Percentiles rank a stretch among this genome's conserved stretches.
Evolutionary conservation across 495 filamentous ascomycete species (phyloP).

Genomic region (Hypoxylon crocopeplum): DNA sequence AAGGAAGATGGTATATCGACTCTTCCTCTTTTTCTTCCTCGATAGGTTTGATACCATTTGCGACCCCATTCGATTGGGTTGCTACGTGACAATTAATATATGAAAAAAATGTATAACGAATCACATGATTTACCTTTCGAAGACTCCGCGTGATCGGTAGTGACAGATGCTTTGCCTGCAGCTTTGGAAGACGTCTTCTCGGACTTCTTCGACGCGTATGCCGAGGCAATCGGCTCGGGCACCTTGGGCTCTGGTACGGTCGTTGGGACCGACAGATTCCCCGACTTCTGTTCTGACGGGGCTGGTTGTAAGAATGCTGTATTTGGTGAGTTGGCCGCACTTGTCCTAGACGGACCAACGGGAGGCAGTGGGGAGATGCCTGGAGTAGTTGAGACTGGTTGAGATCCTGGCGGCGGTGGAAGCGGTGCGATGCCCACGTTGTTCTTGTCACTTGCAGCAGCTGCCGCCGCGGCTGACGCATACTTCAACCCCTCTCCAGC

Average conservation of each 20-base stretch:
- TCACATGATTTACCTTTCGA: slow-evolving; percentile 44
- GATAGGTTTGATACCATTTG: slow-evolving; percentile 56
- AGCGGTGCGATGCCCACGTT: slow-evolving; percentile 93
- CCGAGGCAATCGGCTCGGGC: slow-evolving; percentile 16
- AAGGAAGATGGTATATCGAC: slow-evolving; percentile 93
- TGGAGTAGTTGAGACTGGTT: slow-evolving; percentile 40
- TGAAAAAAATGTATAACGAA: neutral
- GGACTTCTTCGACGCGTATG: slow-evolving; percentile 39
- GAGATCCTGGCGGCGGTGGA: slow-evolving; percentile 80
- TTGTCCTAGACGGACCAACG: slow-evolving; percentile 46
- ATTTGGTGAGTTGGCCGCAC: slow-evolving; percentile 53
- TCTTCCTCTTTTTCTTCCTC: slow-evolving; percentile 68
- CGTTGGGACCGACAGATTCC: slow-evolving; percentile 38
- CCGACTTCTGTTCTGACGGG: slow-evolving; percentile 42
- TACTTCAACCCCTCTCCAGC: slow-evolving; percentile 94
- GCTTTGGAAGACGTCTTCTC: slow-evolving; percentile 50
- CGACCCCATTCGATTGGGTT: slow-evolving; percentile 61
- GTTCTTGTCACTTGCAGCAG: slow-evolving; percentile 92
- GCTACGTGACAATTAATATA: slow-evolving; percentile 41
- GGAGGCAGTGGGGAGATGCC: slow-evolving; percentile 59
- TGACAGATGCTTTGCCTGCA: slow-evolving; percentile 50
- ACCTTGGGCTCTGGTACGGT: slow-evolving; percentile 31
- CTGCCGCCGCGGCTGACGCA: slow-evolving; percentile 93
- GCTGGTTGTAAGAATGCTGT: slow-evolving; percentile 49
- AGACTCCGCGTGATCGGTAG: slow-evolving; percentile 43